Evolutionary conservation across 2,329 filamentous ascomycete genomes (phyloP), one percentile per base, ranked within the genome.

Genomic region (Penicillium thymicola): DNA sequence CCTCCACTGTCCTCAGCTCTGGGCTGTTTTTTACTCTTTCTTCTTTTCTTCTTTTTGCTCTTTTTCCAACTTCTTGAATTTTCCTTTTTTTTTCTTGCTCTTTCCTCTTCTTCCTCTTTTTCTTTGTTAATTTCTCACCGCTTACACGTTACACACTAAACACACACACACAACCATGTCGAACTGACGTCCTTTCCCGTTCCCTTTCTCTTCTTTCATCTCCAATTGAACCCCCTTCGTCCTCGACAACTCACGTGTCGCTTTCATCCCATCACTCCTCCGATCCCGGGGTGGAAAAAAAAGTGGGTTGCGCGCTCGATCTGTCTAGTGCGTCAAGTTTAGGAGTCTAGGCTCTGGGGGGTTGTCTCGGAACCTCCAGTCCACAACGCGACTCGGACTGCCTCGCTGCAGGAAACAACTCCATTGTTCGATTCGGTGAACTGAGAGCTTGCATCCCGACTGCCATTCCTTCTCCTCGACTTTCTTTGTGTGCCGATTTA

Each of bases 331-430:
- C 51, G 45, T 47, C 54, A 41, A 47, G 43, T 7, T 14, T 46
- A 46, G 21, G 14, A 46, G 42, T 43, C 50, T 47, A 52, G 54
- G 32, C 44, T 55, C 13, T 58, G 55, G 43, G 55, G 30, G 36
- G 37, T 41, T 65, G 63, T 65, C 63, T 65, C 62, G 60, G 62
- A 63, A 59, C 61, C 36, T 50, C 56, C 57, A 58, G 58, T 59
- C 59, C 57, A 54, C 49, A 61, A 57, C 63, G 63, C 62, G 60
- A 63, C 62, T 61, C 59, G 62, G 57, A 40, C 56, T 61, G 63
- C 59, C 55, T 57, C 56, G 59, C 66, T 67, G 65, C 69, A 67
- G 66, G 54, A 57, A 65, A 71, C 68, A 71, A 71, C 63, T 63
- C 54, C 66, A 70, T 71, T 70, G 68, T 71, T 65, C 51, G 49